phyloP scores from a whole-genome alignment of 2,329 filamentous ascomycete species.

The Hymenoscyphus fructigenus region DNA sequence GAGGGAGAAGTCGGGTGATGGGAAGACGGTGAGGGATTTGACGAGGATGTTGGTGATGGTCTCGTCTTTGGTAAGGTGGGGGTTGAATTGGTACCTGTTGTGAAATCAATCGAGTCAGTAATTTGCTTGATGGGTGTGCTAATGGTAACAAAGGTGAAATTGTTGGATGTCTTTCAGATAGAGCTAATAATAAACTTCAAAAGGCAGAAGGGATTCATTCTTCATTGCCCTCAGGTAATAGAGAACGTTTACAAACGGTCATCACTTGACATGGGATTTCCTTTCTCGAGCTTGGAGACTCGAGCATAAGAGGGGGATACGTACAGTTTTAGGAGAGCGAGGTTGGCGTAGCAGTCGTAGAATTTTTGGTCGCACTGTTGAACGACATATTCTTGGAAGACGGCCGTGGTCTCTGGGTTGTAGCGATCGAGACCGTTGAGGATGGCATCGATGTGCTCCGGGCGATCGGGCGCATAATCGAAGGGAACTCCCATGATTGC shows the following conservation, averaged over 20 bases:
- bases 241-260: conserved; percentile 88
- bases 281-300: background rate
- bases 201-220: conserved; percentile 53
- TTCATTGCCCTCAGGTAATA: conserved; percentile 83
- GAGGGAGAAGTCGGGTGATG: conserved; percentile 90
- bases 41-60: conserved; percentile 98
- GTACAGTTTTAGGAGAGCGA: conserved; percentile 96
- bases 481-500: conserved; percentile 47
- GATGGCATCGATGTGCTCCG: conserved; percentile 87
- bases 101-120: conserved; percentile 21
- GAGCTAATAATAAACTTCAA: conserved; percentile 74
- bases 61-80: conserved; percentile 93
- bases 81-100: conserved; percentile 96
- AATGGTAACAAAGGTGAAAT: conserved; percentile 9
- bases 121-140: background rate
- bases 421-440: conserved; percentile 97
- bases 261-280: conserved; percentile 54
- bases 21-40: conserved; percentile 97
- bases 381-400: conserved; percentile 91
- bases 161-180: conserved; percentile 59
- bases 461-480: conserved; percentile 89
- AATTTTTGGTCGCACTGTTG: conserved; percentile 94
- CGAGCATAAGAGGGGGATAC: conserved; percentile 42
- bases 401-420: conserved; percentile 92
- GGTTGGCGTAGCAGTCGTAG: conserved; percentile 94